A percentile compares a stretch with the other conserved stretches of the same genome.
phyloP scores from a whole-genome alignment of 1,284 basidiomycete genomes.

The Ustilago esculenta region DNA sequence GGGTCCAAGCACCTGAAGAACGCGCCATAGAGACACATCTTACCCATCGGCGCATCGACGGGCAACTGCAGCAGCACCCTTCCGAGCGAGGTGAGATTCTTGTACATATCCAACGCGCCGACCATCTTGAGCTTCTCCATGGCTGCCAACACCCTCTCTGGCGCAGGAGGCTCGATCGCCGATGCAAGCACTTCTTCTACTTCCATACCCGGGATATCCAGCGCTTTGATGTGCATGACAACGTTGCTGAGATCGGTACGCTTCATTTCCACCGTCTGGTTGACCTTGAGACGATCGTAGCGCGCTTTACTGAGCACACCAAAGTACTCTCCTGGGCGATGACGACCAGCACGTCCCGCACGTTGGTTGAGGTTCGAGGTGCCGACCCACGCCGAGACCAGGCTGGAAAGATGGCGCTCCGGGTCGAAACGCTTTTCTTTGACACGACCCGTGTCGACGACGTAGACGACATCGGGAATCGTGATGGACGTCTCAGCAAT shows the following conservation, averaged over 20 bases:
- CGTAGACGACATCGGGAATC: constrained; percentile 94
- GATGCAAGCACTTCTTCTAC: constrained; percentile 86
- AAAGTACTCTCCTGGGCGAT: constrained; percentile 89
- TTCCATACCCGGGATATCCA: constrained; percentile 86
- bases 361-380: constrained; percentile 92
- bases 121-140: constrained; percentile 84
- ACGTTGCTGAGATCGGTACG: constrained; percentile 69
- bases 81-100: constrained; percentile 86
- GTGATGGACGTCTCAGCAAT: constrained; percentile 90
- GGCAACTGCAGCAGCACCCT: constrained; percentile 88
- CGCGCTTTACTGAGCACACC: constrained; percentile 80
- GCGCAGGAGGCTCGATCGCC: constrained; percentile 89
- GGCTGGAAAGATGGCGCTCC: constrained; percentile 82
- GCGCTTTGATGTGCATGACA: constrained; percentile 89
- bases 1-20: constrained; percentile 94
- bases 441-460: constrained; percentile 86
- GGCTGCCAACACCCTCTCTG: constrained; percentile 81
- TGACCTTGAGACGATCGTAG: constrained; percentile 76
- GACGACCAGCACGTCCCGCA: constrained; percentile 91
- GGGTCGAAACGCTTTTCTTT: constrained; percentile 96
- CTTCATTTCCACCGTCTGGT: constrained; percentile 96
- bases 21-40: constrained; percentile 86
- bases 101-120: constrained; percentile 82
- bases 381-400: constrained; percentile 90
- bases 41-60: constrained; percentile 87